phyloP scores from a whole-genome alignment of 805 yeast genomes.

The Candida adriatica region DNA sequence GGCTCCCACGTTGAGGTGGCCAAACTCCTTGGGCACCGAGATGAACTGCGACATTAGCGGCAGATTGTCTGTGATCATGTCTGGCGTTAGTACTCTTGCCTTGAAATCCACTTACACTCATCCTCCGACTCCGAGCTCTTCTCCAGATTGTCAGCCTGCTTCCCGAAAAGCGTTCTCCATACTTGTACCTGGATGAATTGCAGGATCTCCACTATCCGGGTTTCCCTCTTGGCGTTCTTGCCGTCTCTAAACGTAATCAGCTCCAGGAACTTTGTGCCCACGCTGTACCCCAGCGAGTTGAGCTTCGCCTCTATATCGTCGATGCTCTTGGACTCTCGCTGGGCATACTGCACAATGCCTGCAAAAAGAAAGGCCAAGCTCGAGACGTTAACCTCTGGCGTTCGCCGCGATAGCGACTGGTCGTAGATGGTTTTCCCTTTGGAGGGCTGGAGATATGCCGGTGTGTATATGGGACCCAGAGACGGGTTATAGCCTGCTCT shows the following conservation, averaged over 20 bases:
- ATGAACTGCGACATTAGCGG: slow-evolving; percentile 70
- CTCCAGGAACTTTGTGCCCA: slow-evolving; percentile 69
- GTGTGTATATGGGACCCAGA: slow-evolving; percentile 24
- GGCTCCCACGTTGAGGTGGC: slow-evolving; percentile 73
- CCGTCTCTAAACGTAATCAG: slow-evolving; percentile 65
- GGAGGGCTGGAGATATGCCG: slow-evolving; percentile 17
- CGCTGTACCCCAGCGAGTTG: slow-evolving; percentile 68
- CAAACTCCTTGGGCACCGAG: slow-evolving; percentile 73
- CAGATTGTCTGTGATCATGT: slow-evolving; percentile 54
- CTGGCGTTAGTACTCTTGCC: slow-evolving; percentile 5
- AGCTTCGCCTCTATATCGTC: slow-evolving; percentile 58
- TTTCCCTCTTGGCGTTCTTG: slow-evolving; percentile 57
- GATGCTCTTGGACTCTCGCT: slow-evolving; percentile 55
- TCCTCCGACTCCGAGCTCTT: slow-evolving; percentile 61
- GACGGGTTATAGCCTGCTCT: slow-evolving; percentile 24
- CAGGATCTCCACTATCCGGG: slow-evolving; percentile 55
- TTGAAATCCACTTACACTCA: slow-evolving; percentile 29
- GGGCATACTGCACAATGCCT: slow-evolving; percentile 63
- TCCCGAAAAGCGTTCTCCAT: slow-evolving; percentile 72
- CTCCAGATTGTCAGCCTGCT: slow-evolving; percentile 67
- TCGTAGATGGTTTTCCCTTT: slow-evolving; percentile 45
- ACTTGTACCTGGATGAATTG: slow-evolving; percentile 67
- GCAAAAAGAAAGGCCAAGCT: slow-evolving; percentile 63
- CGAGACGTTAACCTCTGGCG: slow-evolving; percentile 60
- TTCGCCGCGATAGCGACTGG: slow-evolving; percentile 56